phyloP scores from a whole-genome alignment of 2,329 filamentous ascomycete species.

The Fusarium albosuccineum region DNA sequence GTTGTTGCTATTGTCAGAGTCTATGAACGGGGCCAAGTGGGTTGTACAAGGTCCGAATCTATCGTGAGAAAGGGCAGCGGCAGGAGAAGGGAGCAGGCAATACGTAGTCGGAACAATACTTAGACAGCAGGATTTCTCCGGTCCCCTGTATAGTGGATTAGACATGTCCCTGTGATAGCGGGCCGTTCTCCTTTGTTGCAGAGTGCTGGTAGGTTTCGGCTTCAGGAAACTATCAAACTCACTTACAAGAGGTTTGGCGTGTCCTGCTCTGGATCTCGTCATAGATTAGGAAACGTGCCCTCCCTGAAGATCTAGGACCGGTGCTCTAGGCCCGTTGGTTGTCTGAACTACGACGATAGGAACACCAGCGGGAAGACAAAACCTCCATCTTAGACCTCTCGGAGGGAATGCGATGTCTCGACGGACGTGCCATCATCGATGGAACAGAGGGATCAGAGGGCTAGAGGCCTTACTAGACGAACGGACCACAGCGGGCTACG shows the following conservation, averaged over 20 bases:
- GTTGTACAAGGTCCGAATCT: conserved; percentile 5
- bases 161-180: background rate
- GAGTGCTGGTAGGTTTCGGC: conserved; percentile 18
- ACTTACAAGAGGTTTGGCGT: conserved; percentile 23
- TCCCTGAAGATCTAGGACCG: conserved; percentile 36
- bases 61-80: conserved; percentile 6
- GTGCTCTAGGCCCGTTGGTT: conserved; percentile 28
- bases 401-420: conserved; percentile 44
- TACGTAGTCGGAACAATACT: background rate
- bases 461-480: conserved; percentile 22
- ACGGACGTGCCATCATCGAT: conserved; percentile 33
- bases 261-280: conserved; percentile 21
- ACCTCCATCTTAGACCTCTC: conserved; percentile 15
- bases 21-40: conserved; percentile 5
- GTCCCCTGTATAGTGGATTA: background rate
- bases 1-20: conserved; percentile 13
- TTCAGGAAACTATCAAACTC: conserved; percentile 29
- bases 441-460: conserved; percentile 35
- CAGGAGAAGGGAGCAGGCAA: background rate
- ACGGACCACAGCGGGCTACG: conserved; percentile 33
- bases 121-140: background rate
- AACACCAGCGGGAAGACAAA: conserved; percentile 15
- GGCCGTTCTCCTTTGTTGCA: conserved; percentile 19
- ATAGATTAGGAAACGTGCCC: conserved; percentile 18
- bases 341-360: conserved; percentile 27